phyloP scores from a whole-genome alignment of 129 eudicot genomes.

The Saussurea involucrata region DNA sequence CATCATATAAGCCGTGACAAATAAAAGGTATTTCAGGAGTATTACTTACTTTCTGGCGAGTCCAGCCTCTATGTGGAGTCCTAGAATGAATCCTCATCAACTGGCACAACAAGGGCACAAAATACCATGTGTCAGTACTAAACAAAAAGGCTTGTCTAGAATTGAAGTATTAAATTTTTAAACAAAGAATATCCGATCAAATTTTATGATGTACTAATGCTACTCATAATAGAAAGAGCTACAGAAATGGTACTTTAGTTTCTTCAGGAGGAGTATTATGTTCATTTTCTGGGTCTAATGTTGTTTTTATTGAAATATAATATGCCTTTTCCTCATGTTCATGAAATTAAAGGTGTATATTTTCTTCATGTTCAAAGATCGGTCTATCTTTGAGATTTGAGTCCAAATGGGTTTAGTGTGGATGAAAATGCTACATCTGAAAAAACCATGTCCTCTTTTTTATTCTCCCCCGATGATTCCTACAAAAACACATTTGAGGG shows the following conservation, averaged over 20 bases:
- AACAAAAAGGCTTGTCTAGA: not conserved
- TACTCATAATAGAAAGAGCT: not conserved
- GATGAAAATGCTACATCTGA: not conserved
- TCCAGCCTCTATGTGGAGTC: constrained; percentile 84
- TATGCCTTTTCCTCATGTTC: not conserved
- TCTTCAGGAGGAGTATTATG: not conserved
- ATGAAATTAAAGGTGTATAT: no score
- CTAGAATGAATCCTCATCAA: constrained; percentile 79
- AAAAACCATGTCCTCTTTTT: not conserved
- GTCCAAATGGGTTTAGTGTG: no score
- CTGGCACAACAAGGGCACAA: constrained; percentile 34
- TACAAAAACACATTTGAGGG: not conserved
- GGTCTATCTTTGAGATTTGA: no score
- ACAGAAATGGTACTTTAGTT: not conserved
- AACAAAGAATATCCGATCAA: not conserved
- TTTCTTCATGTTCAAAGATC: no score
- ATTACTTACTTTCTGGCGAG: constrained; percentile 84
- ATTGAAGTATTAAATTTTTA: not conserved
- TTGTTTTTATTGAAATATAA: not conserved
- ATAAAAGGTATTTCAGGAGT: not conserved
- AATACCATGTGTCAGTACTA: constrained; percentile 17
- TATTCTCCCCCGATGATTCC: not conserved
- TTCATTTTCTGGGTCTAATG: not conserved
- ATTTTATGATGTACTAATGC: constrained; percentile 7
- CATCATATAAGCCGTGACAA: not conserved